phyloP scores from a whole-genome alignment of 140 eudicot species.

The Anethum foeniculum region DNA sequence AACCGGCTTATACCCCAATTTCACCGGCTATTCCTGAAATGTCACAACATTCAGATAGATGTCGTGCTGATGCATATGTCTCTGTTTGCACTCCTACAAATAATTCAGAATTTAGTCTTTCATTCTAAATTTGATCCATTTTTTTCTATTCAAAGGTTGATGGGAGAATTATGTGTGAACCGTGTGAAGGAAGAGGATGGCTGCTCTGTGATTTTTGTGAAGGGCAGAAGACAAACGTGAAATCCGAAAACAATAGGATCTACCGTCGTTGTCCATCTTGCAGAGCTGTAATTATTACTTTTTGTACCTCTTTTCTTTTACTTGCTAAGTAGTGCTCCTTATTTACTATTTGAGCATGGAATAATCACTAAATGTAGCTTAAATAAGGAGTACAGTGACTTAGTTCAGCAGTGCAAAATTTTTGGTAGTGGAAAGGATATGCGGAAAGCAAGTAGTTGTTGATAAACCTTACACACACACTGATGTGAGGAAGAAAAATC shows the following conservation, averaged over 20 bases:
- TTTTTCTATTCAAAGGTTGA: constrained; percentile 29
- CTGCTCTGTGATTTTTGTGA: constrained; percentile 71
- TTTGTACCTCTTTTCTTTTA: neutral
- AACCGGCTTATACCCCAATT: neutral
- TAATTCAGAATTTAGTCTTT: neutral
- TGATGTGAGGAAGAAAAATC: neutral
- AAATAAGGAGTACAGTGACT: neutral
- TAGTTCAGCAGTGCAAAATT: neutral
- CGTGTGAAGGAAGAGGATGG: constrained; percentile 88
- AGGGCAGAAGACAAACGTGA: constrained; percentile 86
- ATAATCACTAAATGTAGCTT: neutral
- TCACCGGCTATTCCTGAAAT: neutral
- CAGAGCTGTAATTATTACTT: constrained; percentile 56
- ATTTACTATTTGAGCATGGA: neutral
- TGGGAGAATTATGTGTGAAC: constrained; percentile 58
- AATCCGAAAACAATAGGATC: constrained; percentile 53
- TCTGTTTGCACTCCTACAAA: neutral
- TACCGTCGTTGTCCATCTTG: constrained; percentile 95
- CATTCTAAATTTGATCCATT: neutral
- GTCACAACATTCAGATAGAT: neutral
- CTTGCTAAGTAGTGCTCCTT: neutral
- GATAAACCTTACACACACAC: neutral
- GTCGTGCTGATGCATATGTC: neutral
- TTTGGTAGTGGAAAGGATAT: neutral
- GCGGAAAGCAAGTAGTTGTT: neutral